Evolutionary conservation across 2,329 filamentous ascomycete genomes (phyloP).

Genomic region (Kalaharituber pfeilii): DNA sequence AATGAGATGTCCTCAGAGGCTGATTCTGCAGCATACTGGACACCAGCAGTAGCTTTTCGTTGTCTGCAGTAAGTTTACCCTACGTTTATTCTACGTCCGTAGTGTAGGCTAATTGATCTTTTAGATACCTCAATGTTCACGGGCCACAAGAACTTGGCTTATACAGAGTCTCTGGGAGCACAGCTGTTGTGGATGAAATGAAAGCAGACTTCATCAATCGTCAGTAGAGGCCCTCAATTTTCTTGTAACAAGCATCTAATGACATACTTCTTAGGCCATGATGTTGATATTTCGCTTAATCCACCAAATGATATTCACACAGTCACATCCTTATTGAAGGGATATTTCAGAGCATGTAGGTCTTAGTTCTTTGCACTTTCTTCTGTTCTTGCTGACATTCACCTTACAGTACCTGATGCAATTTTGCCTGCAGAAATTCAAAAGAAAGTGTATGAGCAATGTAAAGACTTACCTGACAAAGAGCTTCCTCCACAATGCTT

Average conservation of each 20-base stretch:
- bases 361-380: not conserved
- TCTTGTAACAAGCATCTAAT: not conserved
- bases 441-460: slow-evolving; percentile 21
- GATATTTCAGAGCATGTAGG: slow-evolving; percentile 21
- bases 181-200: slow-evolving; percentile 22
- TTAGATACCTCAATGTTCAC: slow-evolving; percentile 22
- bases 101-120: not conserved
- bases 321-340: slow-evolving; percentile 22
- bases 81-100: not conserved
- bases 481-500: slow-evolving; percentile 20
- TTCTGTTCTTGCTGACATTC: not conserved
- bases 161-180: slow-evolving; percentile 22
- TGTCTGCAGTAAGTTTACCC: slow-evolving; percentile 18
- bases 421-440: slow-evolving; percentile 21
- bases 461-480: slow-evolving; percentile 21
- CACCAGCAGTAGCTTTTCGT: slow-evolving; percentile 22
- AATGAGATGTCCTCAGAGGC: slow-evolving; percentile 20
- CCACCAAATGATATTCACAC: slow-evolving; percentile 23
- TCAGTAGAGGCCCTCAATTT: slow-evolving; percentile 7
- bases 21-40: slow-evolving; percentile 21
- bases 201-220: slow-evolving; percentile 21
- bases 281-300: slow-evolving; percentile 23
- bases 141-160: slow-evolving; percentile 22
- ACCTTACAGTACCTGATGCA: slow-evolving; percentile 18
- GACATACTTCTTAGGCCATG: slow-evolving; percentile 19